Evolutionary conservation across 73 alveolate genomes (phyloP).

Genomic region (Tetrahymena borealis): DNA sequence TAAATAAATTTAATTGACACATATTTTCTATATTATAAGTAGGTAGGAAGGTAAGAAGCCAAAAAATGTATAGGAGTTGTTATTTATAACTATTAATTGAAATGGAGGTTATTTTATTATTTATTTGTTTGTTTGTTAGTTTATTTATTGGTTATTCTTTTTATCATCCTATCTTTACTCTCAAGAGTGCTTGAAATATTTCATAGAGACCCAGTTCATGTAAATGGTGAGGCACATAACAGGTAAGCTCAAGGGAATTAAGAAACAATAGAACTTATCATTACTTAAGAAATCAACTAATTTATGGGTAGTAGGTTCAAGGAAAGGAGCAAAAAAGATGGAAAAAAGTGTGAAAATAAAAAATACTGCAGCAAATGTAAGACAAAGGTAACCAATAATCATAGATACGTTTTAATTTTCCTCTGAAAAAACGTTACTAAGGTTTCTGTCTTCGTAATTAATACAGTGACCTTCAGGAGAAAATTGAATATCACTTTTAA

Average conservation of each 20-base stretch:
- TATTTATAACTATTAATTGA: background rate
- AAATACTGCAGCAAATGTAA: background rate
- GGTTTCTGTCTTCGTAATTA: background rate
- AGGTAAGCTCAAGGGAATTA: slow-evolving; percentile 39
- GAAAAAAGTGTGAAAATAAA: background rate
- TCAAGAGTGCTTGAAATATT: slow-evolving; percentile 59
- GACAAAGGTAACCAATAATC: background rate
- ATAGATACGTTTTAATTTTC: background rate
- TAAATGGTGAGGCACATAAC: slow-evolving; percentile 21
- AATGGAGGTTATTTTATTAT: background rate
- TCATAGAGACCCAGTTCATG: slow-evolving; percentile 62
- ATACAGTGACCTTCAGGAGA: background rate
- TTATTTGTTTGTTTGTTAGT: background rate
- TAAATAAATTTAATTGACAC: too few species aligned
- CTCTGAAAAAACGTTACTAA: background rate
- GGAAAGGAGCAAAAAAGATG: background rate
- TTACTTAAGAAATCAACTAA: background rate
- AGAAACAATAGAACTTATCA: slow-evolving; percentile 54
- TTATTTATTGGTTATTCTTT: background rate
- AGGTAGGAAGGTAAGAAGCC: too few species aligned
- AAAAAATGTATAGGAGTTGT: background rate
- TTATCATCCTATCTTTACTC: background rate
- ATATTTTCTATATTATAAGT: too few species aligned
- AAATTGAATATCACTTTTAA: background rate
- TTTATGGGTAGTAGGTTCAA: background rate